Conservation (phyloP, 192 early-diverging fungal genomes). For the Linnemannia zychae region DNA sequence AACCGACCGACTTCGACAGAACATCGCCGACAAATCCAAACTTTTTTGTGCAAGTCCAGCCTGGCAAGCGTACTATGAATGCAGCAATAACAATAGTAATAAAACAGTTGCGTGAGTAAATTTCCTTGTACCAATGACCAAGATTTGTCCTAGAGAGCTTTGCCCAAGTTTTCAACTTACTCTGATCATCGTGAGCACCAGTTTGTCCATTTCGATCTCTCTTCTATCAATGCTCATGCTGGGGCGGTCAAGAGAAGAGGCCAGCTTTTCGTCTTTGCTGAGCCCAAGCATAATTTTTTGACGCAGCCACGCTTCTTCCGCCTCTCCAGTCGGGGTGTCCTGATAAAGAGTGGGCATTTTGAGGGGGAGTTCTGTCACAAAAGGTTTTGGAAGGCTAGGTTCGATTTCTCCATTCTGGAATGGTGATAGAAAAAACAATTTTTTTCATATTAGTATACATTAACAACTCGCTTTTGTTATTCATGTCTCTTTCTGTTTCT, state of each 20-base stretch:
- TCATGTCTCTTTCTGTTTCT: background rate
- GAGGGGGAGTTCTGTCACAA: constrained; percentile 32
- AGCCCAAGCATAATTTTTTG: constrained; percentile 67
- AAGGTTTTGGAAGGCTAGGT: constrained; percentile 81
- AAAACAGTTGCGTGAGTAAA: background rate
- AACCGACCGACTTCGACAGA: constrained; percentile 75
- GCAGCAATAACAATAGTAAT: constrained; percentile 17
- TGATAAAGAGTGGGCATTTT: constrained; percentile 35
- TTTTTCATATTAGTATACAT: background rate
- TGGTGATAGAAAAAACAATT: background rate
- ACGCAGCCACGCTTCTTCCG: constrained; percentile 66
- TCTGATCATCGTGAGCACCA: constrained; percentile 80
- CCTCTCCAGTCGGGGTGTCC: constrained; percentile 19
- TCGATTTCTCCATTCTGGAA: constrained; percentile 63
- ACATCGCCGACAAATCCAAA: constrained; percentile 79
- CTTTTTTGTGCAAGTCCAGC: constrained; percentile 81
- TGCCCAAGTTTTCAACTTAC: constrained; percentile 51
- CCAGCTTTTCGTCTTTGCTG: constrained; percentile 67
- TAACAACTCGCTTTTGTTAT: background rate
- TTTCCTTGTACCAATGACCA: background rate
- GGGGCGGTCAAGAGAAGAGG: constrained; percentile 39
- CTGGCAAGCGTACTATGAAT: constrained; percentile 77
- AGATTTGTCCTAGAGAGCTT: background rate
- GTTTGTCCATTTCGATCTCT: constrained; percentile 85
- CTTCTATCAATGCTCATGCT: constrained; percentile 61